phyloP scores from a whole-genome alignment of 805 yeast species.

The Komagataella populi region DNA sequence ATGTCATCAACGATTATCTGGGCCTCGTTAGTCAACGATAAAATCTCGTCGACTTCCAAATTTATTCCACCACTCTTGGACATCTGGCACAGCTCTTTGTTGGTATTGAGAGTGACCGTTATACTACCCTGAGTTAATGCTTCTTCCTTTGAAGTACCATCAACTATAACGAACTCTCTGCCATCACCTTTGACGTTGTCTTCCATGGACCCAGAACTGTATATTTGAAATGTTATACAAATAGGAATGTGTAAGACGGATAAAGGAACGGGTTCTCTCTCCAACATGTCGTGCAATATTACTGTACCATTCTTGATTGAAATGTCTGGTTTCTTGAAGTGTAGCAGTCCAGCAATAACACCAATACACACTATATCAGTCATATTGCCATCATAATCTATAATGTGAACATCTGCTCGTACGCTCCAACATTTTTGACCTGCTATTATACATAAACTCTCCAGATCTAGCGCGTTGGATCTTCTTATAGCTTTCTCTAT shows the following conservation, averaged over 20 bases:
- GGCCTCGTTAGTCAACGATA: constrained; percentile 60
- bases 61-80: constrained; percentile 85
- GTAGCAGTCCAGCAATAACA: constrained; percentile 74
- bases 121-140: constrained; percentile 60
- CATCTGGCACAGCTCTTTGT: constrained; percentile 82
- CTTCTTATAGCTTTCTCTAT: constrained; percentile 88
- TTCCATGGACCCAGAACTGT: constrained; percentile 51
- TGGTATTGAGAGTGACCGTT: constrained; percentile 79
- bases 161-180: constrained; percentile 52
- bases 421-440: constrained; percentile 88
- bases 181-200: constrained; percentile 61
- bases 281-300: constrained; percentile 56
- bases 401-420: constrained; percentile 79
- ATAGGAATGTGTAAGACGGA: constrained; percentile 83
- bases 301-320: constrained; percentile 54
- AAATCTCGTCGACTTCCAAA: constrained; percentile 53
- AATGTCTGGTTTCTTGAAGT: constrained; percentile 75
- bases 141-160: constrained; percentile 72
- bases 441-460: constrained; percentile 79
- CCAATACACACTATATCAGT: constrained; percentile 87
- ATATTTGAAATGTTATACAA: constrained; percentile 81
- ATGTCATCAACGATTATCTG: constrained; percentile 44
- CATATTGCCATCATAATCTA: constrained; percentile 87
- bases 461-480: constrained; percentile 84
- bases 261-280: constrained; percentile 78